phyloP scores from a whole-genome alignment of 306 rosid genomes.

The Vigna mungo region DNA sequence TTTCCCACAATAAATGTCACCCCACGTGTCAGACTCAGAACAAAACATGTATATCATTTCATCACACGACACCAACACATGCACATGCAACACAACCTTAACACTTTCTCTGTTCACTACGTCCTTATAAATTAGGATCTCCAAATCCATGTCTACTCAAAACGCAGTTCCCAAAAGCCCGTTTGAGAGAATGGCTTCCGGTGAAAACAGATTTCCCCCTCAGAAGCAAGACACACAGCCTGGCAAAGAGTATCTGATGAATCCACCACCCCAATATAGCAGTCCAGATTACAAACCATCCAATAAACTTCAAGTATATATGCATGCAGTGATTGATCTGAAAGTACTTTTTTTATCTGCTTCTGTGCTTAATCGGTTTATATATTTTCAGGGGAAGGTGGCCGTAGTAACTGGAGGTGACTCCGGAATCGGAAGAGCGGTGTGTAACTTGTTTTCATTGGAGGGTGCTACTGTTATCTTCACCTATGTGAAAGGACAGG shows the following conservation, averaged over 20 bases:
- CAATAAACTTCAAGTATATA: slow-evolving; percentile 64
- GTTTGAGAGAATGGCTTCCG: not conserved
- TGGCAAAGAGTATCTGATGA: slow-evolving; percentile 78
- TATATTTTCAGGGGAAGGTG: slow-evolving; percentile 61
- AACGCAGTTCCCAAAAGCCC: not conserved
- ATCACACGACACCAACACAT: no score
- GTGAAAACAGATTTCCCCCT: not conserved
- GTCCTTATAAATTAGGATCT: not conserved
- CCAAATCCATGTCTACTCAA: no score
- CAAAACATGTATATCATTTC: not conserved
- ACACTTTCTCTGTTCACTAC: not conserved
- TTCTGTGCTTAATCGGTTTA: not conserved
- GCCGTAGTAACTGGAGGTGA: slow-evolving; percentile 85
- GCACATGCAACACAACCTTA: no score
- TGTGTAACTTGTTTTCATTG: slow-evolving; percentile 66
- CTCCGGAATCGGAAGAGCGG: slow-evolving; percentile 80
- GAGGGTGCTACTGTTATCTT: slow-evolving; percentile 87
- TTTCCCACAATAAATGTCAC: no score
- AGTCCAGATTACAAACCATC: slow-evolving; percentile 71
- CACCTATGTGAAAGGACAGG: slow-evolving; percentile 73
- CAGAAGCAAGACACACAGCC: slow-evolving; percentile 75
- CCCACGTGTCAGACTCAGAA: not conserved
- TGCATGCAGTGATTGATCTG: no score
- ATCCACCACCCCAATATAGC: slow-evolving; percentile 78
- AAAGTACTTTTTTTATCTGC: no score